These are phyloP conservation scores for Hygrophorus pudorinus DNA, from an alignment of 768 basidiomycete species.

Conservation along the genomic window DNA sequence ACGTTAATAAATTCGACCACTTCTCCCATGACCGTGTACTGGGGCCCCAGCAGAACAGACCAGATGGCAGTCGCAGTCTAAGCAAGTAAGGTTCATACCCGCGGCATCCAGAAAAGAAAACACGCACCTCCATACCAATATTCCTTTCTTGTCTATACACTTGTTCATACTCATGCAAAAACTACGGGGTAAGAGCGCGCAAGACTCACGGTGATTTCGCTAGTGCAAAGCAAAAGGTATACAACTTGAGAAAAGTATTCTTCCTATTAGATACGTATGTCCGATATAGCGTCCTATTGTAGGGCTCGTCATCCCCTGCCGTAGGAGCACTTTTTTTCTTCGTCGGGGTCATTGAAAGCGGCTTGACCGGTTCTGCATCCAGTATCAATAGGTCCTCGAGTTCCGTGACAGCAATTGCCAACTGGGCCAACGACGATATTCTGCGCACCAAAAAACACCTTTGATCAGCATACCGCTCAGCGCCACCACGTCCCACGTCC, in stretches of 20 bases:
- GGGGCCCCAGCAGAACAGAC: conserved; percentile 62
- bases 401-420: conserved; percentile 43
- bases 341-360: conserved; percentile 10
- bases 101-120: not conserved
- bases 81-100: not conserved
- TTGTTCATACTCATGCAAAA: not conserved
- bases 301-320: conserved; percentile 30
- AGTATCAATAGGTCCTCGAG: conserved; percentile 55
- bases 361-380: conserved; percentile 32
- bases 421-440: conserved; percentile 32
- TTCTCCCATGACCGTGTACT: conserved; percentile 56
- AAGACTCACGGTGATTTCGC: conserved; percentile 60
- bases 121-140: conserved; percentile 69
- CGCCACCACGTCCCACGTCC: not conserved
- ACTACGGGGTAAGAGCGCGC: not conserved
- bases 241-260: conserved; percentile 53
- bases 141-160: conserved; percentile 52
- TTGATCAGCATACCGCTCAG: not conserved
- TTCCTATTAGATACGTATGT: conserved; percentile 38
- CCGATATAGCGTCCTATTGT: conserved; percentile 44
- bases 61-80: conserved; percentile 68
- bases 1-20: conserved; percentile 61
- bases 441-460: conserved; percentile 17
- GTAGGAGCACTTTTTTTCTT: conserved; percentile 20
- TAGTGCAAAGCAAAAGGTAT: conserved; percentile 60